A percentile compares a stretch with the other conserved stretches of the same genome.
Conservation (phyloP, 2,329 filamentous ascomycete species). For the Arthroderma sp. region DNA sequence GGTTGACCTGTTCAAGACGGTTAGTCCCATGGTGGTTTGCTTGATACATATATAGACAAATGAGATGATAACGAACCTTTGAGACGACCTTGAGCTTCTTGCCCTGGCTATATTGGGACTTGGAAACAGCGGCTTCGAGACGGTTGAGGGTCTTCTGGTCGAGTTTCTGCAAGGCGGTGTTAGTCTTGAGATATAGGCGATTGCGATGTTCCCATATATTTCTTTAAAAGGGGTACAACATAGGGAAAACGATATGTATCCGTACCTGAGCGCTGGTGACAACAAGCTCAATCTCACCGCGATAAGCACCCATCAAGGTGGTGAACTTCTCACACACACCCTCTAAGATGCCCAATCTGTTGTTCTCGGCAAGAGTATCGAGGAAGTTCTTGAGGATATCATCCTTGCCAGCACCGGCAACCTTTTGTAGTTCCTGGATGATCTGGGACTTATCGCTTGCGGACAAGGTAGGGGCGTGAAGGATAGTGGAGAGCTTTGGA, state of each 20-base stretch:
- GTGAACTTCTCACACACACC: conserved; percentile 78
- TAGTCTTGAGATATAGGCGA: background rate
- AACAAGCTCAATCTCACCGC: conserved; percentile 83
- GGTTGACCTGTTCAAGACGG: conserved; percentile 55
- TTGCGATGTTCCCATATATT: background rate
- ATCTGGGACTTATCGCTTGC: conserved; percentile 72
- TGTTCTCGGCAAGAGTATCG: conserved; percentile 82
- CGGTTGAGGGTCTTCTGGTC: conserved; percentile 75
- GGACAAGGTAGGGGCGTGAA: conserved; percentile 67
- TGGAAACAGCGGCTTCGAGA: conserved; percentile 75
- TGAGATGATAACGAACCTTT: conserved; percentile 44
- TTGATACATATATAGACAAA: background rate
- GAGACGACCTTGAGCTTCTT: conserved; percentile 98
- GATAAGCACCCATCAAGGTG: conserved; percentile 73
- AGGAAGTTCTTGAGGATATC: conserved; percentile 93
- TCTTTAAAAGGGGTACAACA: no score
- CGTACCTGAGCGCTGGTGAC: conserved; percentile 82
- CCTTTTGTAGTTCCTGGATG: conserved; percentile 76
- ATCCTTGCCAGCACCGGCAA: conserved; percentile 55
- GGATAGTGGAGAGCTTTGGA: conserved; percentile 61
- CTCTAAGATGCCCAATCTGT: conserved; percentile 71
- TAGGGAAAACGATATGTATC: background rate
- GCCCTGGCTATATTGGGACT: conserved; percentile 78
- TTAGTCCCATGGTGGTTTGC: conserved; percentile 8
- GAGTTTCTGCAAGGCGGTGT: conserved; percentile 47